These are phyloP conservation scores for Lichtheimia ramosa DNA, from an alignment of 371 early-diverging fungal species.

Conservation along the genomic window DNA sequence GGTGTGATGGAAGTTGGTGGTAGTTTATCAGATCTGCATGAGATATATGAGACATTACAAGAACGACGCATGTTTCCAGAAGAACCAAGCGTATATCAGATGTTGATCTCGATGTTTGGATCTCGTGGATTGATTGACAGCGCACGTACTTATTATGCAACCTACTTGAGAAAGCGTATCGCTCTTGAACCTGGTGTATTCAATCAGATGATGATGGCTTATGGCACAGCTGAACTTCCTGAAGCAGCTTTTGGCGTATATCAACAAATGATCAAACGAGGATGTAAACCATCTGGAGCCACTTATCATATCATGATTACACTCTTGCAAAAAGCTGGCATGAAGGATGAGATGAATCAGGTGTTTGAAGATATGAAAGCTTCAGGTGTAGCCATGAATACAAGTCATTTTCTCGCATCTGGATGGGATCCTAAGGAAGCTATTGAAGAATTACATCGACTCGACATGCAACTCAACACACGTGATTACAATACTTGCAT, in stretches of 20 bases:
- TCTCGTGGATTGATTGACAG: constrained; percentile 13
- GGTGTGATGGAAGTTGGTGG: constrained; percentile 19
- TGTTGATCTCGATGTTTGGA: constrained; percentile 24
- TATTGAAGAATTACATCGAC: constrained; percentile 20
- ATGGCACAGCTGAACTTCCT: constrained; percentile 13
- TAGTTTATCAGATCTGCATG: constrained; percentile 17
- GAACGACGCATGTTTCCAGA: constrained; percentile 8
- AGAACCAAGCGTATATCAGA: constrained; percentile 6
- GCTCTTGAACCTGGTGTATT: constrained; percentile 8
- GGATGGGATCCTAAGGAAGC: constrained; percentile 26
- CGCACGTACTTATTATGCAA: constrained; percentile 13
- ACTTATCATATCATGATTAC: constrained; percentile 31
- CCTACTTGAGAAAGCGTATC: background rate
- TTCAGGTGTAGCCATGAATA: constrained; percentile 6
- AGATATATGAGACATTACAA: constrained; percentile 12
- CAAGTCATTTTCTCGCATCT: constrained; percentile 24
- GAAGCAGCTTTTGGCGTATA: constrained; percentile 25
- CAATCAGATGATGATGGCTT: constrained; percentile 24
- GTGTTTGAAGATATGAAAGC: constrained; percentile 20
- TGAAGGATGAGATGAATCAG: constrained; percentile 12
- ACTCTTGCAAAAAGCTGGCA: constrained; percentile 2
- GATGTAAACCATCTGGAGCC: constrained; percentile 21
- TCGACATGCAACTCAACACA: background rate
- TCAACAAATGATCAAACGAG: constrained; percentile 37
- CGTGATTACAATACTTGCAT: constrained; percentile 41